phyloP scores from a whole-genome alignment of 1,139 yeast genomes.

The Magnusiomyces suaveolens region DNA sequence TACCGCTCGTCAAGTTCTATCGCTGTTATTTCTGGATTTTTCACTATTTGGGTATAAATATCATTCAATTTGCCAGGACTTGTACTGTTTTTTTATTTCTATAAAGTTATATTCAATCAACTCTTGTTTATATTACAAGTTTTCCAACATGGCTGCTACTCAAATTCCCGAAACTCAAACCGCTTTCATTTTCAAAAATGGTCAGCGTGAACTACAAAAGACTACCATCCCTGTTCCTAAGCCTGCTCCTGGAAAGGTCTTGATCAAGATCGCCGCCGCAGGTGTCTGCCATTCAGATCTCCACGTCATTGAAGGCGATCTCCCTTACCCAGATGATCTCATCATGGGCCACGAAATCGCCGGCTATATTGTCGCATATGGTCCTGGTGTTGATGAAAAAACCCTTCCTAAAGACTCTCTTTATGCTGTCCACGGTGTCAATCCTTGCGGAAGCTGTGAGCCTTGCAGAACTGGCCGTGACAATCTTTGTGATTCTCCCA shows the following conservation, averaged over 20 bases:
- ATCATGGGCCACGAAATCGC: conserved; percentile 84
- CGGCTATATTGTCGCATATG: conserved; percentile 66
- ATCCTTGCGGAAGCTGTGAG: conserved; percentile 40
- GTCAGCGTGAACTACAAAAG: conserved; percentile 1
- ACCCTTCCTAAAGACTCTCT: conserved; percentile 35
- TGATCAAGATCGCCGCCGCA: conserved; percentile 52
- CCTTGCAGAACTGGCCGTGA: conserved; percentile 40
- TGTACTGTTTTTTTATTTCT: not conserved
- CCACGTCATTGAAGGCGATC: conserved; percentile 65
- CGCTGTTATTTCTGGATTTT: not conserved
- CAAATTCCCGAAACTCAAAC: conserved; percentile 20
- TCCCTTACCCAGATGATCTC: conserved; percentile 53
- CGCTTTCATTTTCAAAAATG: conserved; percentile 8
- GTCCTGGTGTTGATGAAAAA: conserved; percentile 33
- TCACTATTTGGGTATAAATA: not conserved
- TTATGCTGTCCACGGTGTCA: conserved; percentile 34
- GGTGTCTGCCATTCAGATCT: conserved; percentile 62
- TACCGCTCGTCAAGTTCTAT: no score
- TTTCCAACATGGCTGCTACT: not conserved
- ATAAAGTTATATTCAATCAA: not conserved
- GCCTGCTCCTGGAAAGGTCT: conserved; percentile 37
- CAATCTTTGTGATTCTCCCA: conserved; percentile 31
- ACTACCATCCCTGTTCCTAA: conserved; percentile 32
- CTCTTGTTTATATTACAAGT: no score
- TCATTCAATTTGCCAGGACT: not conserved